These are phyloP conservation scores for Avena sativa DNA, from an alignment of 176 grass and related monocot species.

Conservation along the genomic window DNA sequence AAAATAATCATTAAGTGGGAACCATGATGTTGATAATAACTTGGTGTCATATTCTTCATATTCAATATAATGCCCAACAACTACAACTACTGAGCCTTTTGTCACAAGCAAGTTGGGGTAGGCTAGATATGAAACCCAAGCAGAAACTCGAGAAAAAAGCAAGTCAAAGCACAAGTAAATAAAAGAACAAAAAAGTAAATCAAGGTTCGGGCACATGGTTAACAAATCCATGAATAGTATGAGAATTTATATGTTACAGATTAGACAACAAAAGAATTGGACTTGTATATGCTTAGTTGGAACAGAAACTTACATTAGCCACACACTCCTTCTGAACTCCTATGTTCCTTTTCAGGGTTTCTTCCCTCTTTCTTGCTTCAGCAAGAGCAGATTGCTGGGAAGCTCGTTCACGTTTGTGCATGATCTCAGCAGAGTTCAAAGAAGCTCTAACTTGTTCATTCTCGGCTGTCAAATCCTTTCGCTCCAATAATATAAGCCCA, in stretches of 20 bases:
- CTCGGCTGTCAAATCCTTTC: constrained; percentile 66
- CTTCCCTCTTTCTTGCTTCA: constrained; percentile 75
- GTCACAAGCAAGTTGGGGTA: no score
- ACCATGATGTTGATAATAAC: not conserved
- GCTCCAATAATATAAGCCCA: constrained; percentile 84
- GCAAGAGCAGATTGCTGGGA: constrained; percentile 63
- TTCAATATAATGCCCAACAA: not conserved
- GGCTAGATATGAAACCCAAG: no score
- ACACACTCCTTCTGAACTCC: constrained; percentile 83
- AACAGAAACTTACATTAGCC: constrained; percentile 61
- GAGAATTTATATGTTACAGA: not conserved
- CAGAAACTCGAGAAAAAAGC: no score
- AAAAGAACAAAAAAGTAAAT: no score
- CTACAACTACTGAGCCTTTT: no score
- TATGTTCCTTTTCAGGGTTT: constrained; percentile 71
- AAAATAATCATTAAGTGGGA: not conserved
- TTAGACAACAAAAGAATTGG: not conserved
- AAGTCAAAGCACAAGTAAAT: no score
- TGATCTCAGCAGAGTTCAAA: constrained; percentile 56
- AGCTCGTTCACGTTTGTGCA: constrained; percentile 70
- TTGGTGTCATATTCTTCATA: not conserved
- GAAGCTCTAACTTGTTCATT: constrained; percentile 79
- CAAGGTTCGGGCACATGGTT: not conserved
- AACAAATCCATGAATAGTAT: not conserved
- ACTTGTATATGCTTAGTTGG: not conserved